Base-by-base conservation (phyloP, 192 early-diverging fungal genomes). In the Coemansia sp. region DNA sequence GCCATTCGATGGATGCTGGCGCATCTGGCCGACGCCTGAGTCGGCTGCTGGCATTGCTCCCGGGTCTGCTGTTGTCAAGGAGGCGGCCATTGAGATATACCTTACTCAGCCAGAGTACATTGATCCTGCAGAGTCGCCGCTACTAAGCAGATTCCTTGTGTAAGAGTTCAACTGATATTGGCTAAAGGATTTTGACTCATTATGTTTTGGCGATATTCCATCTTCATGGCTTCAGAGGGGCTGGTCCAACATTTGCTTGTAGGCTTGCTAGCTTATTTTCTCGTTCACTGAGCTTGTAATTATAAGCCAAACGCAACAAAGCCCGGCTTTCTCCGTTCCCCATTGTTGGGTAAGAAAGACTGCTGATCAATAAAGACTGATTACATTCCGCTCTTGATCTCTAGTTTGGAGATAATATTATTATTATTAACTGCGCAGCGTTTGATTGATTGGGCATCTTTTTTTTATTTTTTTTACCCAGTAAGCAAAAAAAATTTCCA, bases 1-100 rank as follows among this genome's bases (percentile, higher is more conserved):
- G 26, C 80, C 80, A 0, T 83, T 69, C 15, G 80, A 83, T 37
- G 80, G 80, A 4, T 83, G 80, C 50, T n/a, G 76, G 75, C 75
- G 80, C 38, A 63, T 83, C 43, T 83, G 80, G 80, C 80, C 80
- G 0, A 76, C 75, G 0, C 80, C 80, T 9, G 44, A 57, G 44
- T 59, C 54, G 37, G 43, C 71, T 3, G 26, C 52, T 6, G 45
- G 52, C 4, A 2, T 10, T 5, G 67, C 67, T 11, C 23, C 53
- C 0, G 53, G 13, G 5, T 48, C 7, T 38, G 37, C 21, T 10
- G 26, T 3, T 39, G 65, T 62, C 60, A 63, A 60, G 16, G 68
- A 63, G 3, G 75, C 75, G 11, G 56, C 69, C 8, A 60, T 83
- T 8, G 75, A 83, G 40, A 60, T 83, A 5, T 83, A 83, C 26